Evolutionary conservation across 768 basidiomycete genomes (phyloP), one percentile per base, ranked within the genome.

Genomic region (Lanmaoa rubissima): DNA sequence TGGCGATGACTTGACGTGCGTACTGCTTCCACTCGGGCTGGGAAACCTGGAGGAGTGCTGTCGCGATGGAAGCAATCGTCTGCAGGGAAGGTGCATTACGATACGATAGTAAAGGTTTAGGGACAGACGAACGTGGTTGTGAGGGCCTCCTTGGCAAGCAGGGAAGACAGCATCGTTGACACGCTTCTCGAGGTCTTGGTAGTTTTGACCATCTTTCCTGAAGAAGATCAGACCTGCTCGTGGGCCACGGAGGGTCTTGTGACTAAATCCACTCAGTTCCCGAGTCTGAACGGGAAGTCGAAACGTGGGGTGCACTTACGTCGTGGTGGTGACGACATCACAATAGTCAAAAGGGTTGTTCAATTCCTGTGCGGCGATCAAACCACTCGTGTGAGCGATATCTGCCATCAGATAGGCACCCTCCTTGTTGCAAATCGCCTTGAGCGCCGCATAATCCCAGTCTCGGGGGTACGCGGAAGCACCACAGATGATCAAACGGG

Each of bases 121-220:
- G 35, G 46, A 47, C 31, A 53, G 48, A 73, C 85, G 54, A 54
- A 91, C 90, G 78, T 99, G 94, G 80, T 98, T 98, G 81, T 98
- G 97, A 43, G 96, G 97, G 48, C 96, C 97, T 75, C 97, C 97
- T 77, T 98, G 97, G 83, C 97, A 98, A 36, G 97, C 96, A 55
- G 97, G 97, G 87, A 99, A 99, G 61, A 99, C 96, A 48, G 97
- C 95, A 41, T 96, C 92, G 73, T 98, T 98, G 66, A 99, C 86
- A 55, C 95, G 90, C 75, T 93, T 93, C 82, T 98, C 97, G 44
- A 99, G 84, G 64, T 98, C 96, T 65, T 83, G 76, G 28, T 84
- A 76, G 57, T 86, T 81, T 68, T 90, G 83, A 64, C 86, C 85
- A 71, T 96, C 94, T 76, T 89, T 97, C 74, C 90, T 85, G 87